Conservation (phyloP, 78 protist genomes). For the Dictyostelium discoideum region DNA sequence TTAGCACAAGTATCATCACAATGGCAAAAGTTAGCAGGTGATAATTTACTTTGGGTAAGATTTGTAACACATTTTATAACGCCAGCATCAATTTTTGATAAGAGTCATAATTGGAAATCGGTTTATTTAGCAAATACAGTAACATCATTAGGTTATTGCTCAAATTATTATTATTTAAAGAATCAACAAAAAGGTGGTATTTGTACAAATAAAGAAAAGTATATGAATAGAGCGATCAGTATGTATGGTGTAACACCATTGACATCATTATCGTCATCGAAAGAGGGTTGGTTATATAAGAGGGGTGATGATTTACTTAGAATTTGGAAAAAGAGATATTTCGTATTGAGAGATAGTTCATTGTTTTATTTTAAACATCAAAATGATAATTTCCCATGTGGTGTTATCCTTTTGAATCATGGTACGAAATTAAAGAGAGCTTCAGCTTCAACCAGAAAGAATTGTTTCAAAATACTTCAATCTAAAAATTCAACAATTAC, state of each 20-base stretch:
- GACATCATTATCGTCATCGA: neutral
- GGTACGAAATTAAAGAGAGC: conserved; percentile 18
- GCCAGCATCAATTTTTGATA: conserved; percentile 57
- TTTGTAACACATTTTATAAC: conserved; percentile 34
- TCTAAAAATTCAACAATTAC: neutral
- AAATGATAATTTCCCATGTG: conserved; percentile 74
- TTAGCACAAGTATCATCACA: conserved; percentile 17
- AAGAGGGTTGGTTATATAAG: conserved; percentile 68
- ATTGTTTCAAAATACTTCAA: conserved; percentile 59
- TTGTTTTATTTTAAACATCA: conserved; percentile 61
- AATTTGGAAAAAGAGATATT: conserved; percentile 75
- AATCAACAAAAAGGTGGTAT: neutral
- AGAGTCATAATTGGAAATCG: conserved; percentile 50
- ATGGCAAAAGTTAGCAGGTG: conserved; percentile 20
- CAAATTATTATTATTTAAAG: neutral
- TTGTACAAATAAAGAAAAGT: conserved; percentile 10
- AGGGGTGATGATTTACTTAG: conserved; percentile 64
- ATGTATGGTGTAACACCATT: conserved; percentile 40
- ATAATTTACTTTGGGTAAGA: conserved; percentile 40
- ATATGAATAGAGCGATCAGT: conserved; percentile 34
- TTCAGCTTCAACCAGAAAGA: conserved; percentile 29
- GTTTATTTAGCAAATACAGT: conserved; percentile 3
- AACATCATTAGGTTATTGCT: neutral
- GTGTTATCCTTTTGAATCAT: conserved; percentile 26
- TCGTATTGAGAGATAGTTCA: conserved; percentile 48